A percentile compares a stretch with the other conserved stretches of the same genome.
phyloP scores from a whole-genome alignment of 257 asterid genomes.

The Plectranthus barbatus region DNA sequence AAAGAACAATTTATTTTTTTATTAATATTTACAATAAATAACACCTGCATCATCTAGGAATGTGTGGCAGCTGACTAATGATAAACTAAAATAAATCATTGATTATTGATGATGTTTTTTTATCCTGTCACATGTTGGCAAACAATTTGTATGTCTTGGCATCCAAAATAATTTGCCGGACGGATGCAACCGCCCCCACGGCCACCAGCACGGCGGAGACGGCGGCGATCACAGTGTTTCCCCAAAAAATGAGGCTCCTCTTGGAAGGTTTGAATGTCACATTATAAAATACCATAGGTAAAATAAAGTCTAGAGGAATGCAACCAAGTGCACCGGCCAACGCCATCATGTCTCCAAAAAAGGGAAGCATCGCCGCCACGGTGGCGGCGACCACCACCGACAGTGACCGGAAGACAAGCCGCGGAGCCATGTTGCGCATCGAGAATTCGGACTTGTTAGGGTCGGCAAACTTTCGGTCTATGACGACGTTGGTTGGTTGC shows the following conservation, averaged over 20 bases:
- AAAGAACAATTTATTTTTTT: too few species aligned
- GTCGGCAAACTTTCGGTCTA: constrained; percentile 47
- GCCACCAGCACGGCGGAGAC: constrained; percentile 32
- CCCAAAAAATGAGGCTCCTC: constrained; percentile 33
- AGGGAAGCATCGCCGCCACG: constrained; percentile 69
- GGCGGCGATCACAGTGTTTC: constrained; percentile 31
- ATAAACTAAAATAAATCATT: too few species aligned
- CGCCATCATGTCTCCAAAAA: constrained; percentile 75
- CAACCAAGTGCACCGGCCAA: constrained; percentile 59
- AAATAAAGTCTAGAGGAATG: constrained; percentile 56
- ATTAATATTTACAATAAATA: too few species aligned
- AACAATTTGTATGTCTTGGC: constrained; percentile 47
- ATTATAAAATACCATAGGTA: constrained; percentile 63
- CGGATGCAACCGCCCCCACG: constrained; percentile 52
- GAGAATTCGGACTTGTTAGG: constrained; percentile 37
- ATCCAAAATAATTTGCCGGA: constrained; percentile 51
- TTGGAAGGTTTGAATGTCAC: constrained; percentile 46
- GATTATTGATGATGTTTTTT: too few species aligned
- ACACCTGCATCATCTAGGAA: too few species aligned
- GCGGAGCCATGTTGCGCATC: constrained; percentile 36
- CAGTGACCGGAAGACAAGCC: constrained; percentile 41
- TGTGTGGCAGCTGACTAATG: too few species aligned
- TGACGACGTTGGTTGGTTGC: constrained; percentile 55
- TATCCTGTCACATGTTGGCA: constrained; percentile 33
- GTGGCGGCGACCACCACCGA: constrained; percentile 41